A percentile compares a stretch with the other conserved stretches of the same genome.
Evolutionary conservation across 176 grass and related monocot species (phyloP).

Genomic region (Poa annua): DNA sequence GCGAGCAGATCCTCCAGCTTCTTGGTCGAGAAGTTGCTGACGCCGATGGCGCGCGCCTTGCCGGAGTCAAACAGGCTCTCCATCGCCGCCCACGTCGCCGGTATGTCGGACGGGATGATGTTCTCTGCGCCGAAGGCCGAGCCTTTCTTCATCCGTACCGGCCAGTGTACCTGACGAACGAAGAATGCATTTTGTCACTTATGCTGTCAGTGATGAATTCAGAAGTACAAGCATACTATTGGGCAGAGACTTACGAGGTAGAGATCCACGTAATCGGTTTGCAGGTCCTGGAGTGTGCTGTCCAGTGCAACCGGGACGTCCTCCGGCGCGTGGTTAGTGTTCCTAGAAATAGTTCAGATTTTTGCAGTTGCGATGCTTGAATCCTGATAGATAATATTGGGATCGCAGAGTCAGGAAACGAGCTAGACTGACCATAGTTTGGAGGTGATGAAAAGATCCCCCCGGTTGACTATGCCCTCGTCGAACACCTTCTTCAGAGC

Average conservation of each 20-base stretch:
- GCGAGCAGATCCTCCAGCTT: constrained; percentile 65
- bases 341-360: background rate
- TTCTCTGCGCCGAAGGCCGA: constrained; percentile 46
- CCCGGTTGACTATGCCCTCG: constrained; percentile 61
- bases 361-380: background rate
- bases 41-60: constrained; percentile 73
- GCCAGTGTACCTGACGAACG: constrained; percentile 68
- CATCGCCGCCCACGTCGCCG: constrained; percentile 78
- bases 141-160: constrained; percentile 69
- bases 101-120: constrained; percentile 53
- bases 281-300: constrained; percentile 63
- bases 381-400: background rate
- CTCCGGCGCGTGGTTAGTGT: constrained; percentile 62
- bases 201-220: background rate
- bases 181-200: background rate
- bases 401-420: background rate
- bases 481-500: constrained; percentile 75
- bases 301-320: constrained; percentile 70
- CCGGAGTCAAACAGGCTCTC: constrained; percentile 66
- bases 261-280: constrained; percentile 83
- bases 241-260: constrained; percentile 55
- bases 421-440: constrained; percentile 63
- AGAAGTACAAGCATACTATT: background rate
- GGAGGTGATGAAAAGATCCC: constrained; percentile 88
- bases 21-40: constrained; percentile 83